These are phyloP conservation scores for Linum usitatissimum DNA, from an alignment of 345 rosid genomes.

Conservation along the genomic window DNA sequence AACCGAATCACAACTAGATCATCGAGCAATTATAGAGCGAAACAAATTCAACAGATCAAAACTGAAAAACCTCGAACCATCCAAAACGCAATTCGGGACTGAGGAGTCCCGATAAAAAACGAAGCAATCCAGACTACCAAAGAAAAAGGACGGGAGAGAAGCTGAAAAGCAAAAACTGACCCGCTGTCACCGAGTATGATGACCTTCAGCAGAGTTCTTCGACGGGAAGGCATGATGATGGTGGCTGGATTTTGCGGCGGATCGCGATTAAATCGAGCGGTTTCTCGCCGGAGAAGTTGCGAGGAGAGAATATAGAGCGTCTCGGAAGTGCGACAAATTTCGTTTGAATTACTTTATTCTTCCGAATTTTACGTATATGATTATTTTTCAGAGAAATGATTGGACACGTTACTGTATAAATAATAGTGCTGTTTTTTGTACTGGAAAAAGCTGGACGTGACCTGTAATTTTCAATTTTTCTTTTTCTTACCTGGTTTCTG, in stretches of 20 bases:
- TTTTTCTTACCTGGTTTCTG: no score
- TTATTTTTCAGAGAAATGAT: neutral
- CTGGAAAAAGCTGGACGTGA: constrained; percentile 1
- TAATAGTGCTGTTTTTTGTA: neutral
- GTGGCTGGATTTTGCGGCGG: neutral
- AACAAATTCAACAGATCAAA: neutral
- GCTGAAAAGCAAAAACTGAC: neutral
- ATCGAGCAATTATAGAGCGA: neutral
- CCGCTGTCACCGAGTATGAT: constrained; percentile 19
- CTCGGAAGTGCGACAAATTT: no score
- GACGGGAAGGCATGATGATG: constrained; percentile 12
- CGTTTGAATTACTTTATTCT: no score
- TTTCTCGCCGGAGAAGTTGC: neutral
- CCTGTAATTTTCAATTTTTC: neutral
- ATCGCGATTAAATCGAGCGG: neutral
- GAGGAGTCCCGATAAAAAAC: no score
- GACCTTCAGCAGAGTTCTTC: constrained; percentile 14
- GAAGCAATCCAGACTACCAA: neutral
- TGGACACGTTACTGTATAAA: neutral
- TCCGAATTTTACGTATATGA: no score
- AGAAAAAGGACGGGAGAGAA: neutral
- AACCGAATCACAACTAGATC: neutral
- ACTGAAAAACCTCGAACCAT: neutral
- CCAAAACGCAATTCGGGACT: no score
- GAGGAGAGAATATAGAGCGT: neutral